Conservation (phyloP, 169 alveolate species). For the Babesia microti region DNA sequence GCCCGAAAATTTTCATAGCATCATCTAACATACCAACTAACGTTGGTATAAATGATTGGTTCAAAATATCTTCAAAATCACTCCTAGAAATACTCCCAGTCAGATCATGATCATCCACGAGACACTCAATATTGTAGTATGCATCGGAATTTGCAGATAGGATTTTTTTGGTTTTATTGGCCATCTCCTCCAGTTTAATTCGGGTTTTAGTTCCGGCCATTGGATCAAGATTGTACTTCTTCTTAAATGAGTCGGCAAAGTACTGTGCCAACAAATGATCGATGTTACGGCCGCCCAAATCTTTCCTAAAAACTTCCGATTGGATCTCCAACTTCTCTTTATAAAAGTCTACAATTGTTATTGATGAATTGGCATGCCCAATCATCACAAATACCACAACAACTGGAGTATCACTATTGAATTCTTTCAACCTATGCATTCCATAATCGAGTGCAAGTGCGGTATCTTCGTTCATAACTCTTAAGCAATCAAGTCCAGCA, state of each 20-base stretch:
- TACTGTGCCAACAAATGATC: constrained; percentile 80
- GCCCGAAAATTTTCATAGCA: constrained; percentile 49
- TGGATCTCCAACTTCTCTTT: constrained; percentile 77
- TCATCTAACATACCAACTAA: constrained; percentile 45
- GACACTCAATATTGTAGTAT: constrained; percentile 80
- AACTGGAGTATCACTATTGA: constrained; percentile 76
- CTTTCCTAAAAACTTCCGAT: constrained; percentile 80
- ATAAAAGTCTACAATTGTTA: constrained; percentile 77
- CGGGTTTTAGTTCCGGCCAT: constrained; percentile 69
- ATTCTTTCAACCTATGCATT: constrained; percentile 83
- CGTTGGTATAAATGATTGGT: constrained; percentile 60
- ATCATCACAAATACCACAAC: constrained; percentile 87
- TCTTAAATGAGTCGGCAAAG: constrained; percentile 74
- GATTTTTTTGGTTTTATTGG: constrained; percentile 84
- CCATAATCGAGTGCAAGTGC: constrained; percentile 96
- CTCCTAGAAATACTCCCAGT: constrained; percentile 68
- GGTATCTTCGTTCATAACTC: constrained; percentile 87
- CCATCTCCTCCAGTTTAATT: constrained; percentile 88
- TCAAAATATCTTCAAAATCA: constrained; percentile 79
- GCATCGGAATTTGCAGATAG: constrained; percentile 92
- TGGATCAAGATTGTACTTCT: constrained; percentile 78
- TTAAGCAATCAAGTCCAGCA: constrained; percentile 82
- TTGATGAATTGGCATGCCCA: constrained; percentile 86
- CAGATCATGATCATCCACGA: constrained; percentile 89
- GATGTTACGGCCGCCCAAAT: constrained; percentile 90